Percentiles rank a stretch among this genome's conserved stretches.
Conservation (phyloP, 208 protist genomes). For the Acanthamoeba culbertsoni region DNA sequence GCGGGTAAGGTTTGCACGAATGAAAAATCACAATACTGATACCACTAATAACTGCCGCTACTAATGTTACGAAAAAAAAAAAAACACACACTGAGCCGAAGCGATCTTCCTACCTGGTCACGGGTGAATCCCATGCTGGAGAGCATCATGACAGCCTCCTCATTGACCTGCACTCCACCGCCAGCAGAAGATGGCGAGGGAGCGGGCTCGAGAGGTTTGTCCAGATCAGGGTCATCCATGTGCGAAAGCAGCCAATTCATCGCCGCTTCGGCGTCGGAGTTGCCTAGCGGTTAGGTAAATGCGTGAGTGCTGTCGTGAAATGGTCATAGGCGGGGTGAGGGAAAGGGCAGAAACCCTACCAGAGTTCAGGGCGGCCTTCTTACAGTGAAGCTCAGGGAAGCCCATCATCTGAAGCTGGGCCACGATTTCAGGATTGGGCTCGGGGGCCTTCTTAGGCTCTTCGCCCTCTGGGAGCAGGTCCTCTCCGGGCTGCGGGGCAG, state of each 20-base stretch:
- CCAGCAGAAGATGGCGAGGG: background rate
- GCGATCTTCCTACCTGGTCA: conserved; percentile 70
- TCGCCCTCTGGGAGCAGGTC: conserved; percentile 67
- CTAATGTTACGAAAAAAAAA: too few relatives aligned
- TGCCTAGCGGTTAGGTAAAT: background rate
- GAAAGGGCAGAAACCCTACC: background rate
- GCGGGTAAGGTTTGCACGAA: too few relatives aligned
- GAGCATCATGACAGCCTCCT: conserved; percentile 69
- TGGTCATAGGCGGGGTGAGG: background rate
- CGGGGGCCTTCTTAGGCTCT: background rate
- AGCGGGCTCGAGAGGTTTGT: conserved; percentile 61
- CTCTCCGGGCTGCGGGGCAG: conserved; percentile 59
- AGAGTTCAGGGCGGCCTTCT: conserved; percentile 47
- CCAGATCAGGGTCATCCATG: conserved; percentile 78
- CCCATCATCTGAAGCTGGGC: conserved; percentile 53
- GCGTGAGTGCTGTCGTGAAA: background rate
- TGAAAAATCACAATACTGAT: too few relatives aligned
- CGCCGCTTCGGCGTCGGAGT: conserved; percentile 73
- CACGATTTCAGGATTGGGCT: background rate
- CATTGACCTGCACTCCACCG: background rate
- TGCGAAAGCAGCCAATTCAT: conserved; percentile 85
- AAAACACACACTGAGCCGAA: too few relatives aligned
- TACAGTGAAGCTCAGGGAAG: conserved; percentile 48
- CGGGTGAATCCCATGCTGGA: conserved; percentile 77
- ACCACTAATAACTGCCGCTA: too few relatives aligned